These are phyloP conservation scores for Allium sativum DNA, from an alignment of 106 monocot species.

Conservation along the genomic window DNA sequence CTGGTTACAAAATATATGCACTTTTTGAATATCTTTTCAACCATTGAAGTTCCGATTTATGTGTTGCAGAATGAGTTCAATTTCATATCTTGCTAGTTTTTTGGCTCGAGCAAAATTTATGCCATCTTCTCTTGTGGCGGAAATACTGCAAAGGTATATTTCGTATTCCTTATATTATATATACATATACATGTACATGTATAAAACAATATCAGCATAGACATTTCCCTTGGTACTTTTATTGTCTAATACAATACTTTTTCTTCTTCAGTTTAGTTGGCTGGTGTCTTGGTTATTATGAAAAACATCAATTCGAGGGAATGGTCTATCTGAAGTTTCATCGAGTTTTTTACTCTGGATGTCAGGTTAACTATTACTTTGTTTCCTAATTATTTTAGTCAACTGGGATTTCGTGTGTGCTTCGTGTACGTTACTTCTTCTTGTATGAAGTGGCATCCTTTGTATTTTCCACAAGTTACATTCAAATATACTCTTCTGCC, in stretches of 20 bases:
- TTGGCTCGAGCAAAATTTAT: conserved; percentile 86
- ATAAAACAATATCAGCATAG: no score
- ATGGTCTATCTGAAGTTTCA: conserved; percentile 25
- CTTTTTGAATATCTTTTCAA: no score
- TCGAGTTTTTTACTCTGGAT: conserved; percentile 62
- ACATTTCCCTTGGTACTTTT: neutral
- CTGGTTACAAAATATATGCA: no score
- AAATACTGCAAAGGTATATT: conserved; percentile 48
- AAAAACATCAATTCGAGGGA: conserved; percentile 17
- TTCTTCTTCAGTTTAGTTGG: conserved; percentile 49
- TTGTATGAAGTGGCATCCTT: no score
- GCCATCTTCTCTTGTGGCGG: conserved; percentile 34
- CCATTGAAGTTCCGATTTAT: no score
- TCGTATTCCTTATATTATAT: no score
- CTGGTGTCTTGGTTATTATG: conserved; percentile 80
- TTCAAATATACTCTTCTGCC: no score
- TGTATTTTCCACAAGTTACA: no score
- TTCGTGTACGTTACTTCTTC: no score
- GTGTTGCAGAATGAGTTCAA: conserved; percentile 48
- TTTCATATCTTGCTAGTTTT: conserved; percentile 85
- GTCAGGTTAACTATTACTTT: conserved; percentile 41
- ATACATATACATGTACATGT: no score
- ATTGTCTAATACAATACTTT: conserved; percentile 7
- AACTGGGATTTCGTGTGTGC: no score
- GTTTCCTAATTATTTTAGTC: no score